These are phyloP conservation scores for Penicillium sp. DNA, from an alignment of 2,329 filamentous ascomycete species.

Conservation along the genomic window DNA sequence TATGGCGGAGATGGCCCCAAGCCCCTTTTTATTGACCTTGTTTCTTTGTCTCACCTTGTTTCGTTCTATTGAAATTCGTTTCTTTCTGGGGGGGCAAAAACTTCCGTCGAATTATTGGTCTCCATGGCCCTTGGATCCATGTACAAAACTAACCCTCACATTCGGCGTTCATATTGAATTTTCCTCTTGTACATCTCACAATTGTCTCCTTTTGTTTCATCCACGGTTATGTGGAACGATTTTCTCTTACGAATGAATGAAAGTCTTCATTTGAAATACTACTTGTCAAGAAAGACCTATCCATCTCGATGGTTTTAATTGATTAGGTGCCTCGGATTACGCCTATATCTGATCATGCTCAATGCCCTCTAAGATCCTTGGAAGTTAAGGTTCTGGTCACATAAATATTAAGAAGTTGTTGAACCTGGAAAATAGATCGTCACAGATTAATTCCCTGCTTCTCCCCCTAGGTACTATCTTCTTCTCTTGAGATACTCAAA, in stretches of 20 bases:
- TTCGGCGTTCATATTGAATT: conserved; percentile 1
- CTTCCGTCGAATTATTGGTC: background rate
- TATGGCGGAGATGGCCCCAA: background rate
- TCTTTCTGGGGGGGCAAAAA: background rate
- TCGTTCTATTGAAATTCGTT: background rate
- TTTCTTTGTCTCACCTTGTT: background rate
- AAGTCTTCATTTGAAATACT: background rate
- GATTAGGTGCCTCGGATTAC: too few species aligned
- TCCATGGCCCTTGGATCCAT: background rate
- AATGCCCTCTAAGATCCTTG: too few species aligned
- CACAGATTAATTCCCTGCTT: too few species aligned
- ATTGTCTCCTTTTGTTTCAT: background rate
- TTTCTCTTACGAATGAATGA: conserved; percentile 18
- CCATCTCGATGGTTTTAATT: background rate
- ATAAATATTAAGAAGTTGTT: too few species aligned
- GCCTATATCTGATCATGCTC: too few species aligned
- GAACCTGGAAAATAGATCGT: too few species aligned
- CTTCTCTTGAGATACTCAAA: too few species aligned
- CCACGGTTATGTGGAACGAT: conserved; percentile 6
- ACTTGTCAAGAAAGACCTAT: background rate
- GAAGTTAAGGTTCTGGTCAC: too few species aligned
- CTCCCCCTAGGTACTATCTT: too few species aligned
- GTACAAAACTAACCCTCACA: background rate
- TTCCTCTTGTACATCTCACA: background rate
- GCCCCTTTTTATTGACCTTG: background rate